These are phyloP conservation scores for Agroathelia rolfsii DNA, from an alignment of 1,284 basidiomycete species.

Conservation along the genomic window DNA sequence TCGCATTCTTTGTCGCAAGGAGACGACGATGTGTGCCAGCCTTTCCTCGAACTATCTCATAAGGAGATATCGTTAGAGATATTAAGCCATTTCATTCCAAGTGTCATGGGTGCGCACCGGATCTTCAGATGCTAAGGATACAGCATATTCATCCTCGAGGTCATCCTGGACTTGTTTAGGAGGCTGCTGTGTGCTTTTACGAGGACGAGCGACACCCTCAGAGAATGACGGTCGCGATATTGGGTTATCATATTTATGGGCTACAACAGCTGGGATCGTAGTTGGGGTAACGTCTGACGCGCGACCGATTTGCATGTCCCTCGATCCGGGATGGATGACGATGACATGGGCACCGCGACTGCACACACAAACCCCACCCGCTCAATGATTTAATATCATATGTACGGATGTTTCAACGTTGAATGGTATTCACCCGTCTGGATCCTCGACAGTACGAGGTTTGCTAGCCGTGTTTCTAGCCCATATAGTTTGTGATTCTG, in stretches of 20 bases:
- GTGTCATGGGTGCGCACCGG: conserved; percentile 40
- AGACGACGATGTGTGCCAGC: conserved; percentile 60
- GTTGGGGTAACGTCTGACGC: conserved; percentile 83
- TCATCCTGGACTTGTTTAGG: conserved; percentile 14
- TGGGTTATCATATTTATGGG: conserved; percentile 43
- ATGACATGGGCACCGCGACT: conserved; percentile 70
- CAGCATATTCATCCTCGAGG: conserved; percentile 36
- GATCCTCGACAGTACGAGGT: conserved; percentile 30
- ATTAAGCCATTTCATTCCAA: too few relatives aligned
- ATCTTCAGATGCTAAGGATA: conserved; percentile 40
- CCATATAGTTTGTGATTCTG: conserved; percentile 65
- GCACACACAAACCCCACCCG: conserved; percentile 22
- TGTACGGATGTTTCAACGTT: conserved; percentile 6
- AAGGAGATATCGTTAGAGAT: conserved; percentile 4
- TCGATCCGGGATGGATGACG: conserved; percentile 91
- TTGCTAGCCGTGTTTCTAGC: conserved; percentile 51
- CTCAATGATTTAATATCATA: too few relatives aligned
- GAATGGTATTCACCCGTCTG: conserved; percentile 25
- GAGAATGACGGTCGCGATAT: conserved; percentile 32
- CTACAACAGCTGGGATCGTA: conserved; percentile 73
- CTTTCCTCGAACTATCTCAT: conserved; percentile 56
- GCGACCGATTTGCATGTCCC: conserved; percentile 78
- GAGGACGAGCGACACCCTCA: conserved; percentile 45
- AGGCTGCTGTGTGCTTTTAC: conserved; percentile 20
- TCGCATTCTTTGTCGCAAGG: conserved; percentile 77